Evolutionary conservation across 1,284 basidiomycete species (phyloP).

Genomic region (Erythrobasidium hasegawianum): DNA sequence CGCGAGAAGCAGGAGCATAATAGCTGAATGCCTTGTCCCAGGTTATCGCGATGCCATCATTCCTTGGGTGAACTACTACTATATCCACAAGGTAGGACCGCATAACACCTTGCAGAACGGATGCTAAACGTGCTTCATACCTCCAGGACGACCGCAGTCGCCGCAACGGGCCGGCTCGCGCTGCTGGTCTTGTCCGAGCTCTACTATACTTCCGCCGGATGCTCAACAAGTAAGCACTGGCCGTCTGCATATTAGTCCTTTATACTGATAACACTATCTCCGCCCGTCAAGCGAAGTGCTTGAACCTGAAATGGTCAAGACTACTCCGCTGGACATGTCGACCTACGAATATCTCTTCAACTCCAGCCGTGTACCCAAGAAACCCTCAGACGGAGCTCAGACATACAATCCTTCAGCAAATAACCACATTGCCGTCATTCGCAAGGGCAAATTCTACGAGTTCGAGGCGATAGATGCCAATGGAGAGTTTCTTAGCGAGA

Average conservation of each 20-base stretch:
- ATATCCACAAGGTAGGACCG: conserved; percentile 76
- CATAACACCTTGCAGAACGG: conserved; percentile 54
- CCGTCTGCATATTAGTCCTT: no score
- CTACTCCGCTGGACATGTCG: conserved; percentile 80
- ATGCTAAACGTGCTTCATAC: no score
- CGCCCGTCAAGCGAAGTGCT: conserved; percentile 63
- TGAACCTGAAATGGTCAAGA: conserved; percentile 83
- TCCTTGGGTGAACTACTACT: conserved; percentile 93
- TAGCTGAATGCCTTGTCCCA: neutral
- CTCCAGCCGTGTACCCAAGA: conserved; percentile 75
- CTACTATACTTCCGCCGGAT: conserved; percentile 76
- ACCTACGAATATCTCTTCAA: conserved; percentile 99
- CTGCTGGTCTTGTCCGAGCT: conserved; percentile 75
- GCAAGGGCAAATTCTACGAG: conserved; percentile 87
- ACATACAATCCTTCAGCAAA: conserved; percentile 73
- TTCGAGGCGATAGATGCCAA: conserved; percentile 63
- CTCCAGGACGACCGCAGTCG: conserved; percentile 23
- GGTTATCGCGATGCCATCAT: conserved; percentile 68
- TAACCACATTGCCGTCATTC: conserved; percentile 84
- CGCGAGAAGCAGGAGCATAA: neutral
- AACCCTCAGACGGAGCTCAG: conserved; percentile 74
- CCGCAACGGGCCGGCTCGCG: conserved; percentile 55
- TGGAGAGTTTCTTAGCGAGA: conserved; percentile 66
- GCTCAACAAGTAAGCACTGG: conserved; percentile 70
- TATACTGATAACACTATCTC: neutral